Percentiles rank a stretch among this genome's conserved stretches.
These are phyloP conservation scores for Thamnidium elegans DNA, from an alignment of 192 early-diverging fungal species.

Conservation along the genomic window DNA sequence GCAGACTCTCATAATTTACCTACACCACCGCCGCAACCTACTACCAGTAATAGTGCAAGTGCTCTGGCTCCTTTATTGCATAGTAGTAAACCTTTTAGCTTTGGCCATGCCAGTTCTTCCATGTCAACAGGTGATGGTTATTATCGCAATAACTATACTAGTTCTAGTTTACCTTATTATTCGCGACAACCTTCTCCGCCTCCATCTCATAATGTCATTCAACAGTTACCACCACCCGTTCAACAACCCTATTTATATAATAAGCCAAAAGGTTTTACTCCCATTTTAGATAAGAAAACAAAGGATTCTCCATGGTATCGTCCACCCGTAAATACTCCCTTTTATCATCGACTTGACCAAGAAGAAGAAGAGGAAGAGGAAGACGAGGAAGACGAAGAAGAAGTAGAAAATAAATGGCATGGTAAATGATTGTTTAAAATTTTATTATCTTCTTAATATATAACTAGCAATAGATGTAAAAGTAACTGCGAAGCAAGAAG, in stretches of 20 bases:
- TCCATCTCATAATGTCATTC: background rate
- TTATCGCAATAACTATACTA: conserved; percentile 1
- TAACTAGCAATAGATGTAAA: background rate
- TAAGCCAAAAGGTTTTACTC: background rate
- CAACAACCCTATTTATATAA: background rate
- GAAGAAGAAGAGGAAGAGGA: background rate
- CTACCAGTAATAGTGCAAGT: background rate
- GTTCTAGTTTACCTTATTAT: conserved; percentile 5
- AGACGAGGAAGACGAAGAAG: background rate
- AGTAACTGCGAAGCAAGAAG: background rate
- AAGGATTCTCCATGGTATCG: background rate
- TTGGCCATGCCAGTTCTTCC: background rate
- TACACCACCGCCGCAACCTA: background rate
- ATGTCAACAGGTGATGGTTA: conserved; percentile 2
- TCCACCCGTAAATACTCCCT: background rate
- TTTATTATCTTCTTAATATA: background rate
- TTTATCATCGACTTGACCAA: background rate
- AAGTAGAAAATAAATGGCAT: background rate
- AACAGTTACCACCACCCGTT: background rate
- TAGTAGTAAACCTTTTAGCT: conserved; percentile 6
- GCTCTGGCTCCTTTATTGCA: conserved; percentile 12
- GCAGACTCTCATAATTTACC: conserved; percentile 24
- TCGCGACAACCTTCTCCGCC: background rate
- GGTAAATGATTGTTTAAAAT: background rate
- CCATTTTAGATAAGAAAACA: background rate